Evolutionary conservation across 1,139 yeast genomes (phyloP), one percentile per base, ranked within the genome.

Genomic region (Saccharomyces hybrid): DNA sequence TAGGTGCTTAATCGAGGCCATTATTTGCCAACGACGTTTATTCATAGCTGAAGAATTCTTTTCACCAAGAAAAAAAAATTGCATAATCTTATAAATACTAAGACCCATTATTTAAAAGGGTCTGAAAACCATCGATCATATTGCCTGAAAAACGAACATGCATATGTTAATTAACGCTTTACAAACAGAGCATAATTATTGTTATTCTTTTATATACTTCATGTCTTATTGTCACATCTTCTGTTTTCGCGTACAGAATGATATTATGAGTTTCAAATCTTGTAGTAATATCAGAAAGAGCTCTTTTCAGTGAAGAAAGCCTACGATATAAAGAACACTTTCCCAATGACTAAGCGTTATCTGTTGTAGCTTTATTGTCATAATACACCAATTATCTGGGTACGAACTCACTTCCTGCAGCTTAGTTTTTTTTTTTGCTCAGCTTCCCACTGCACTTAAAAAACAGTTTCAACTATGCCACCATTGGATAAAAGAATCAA

Each of bases 401-500:
- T 16, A 19, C 26, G 9, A 16, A 16, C 11, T 11, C n/a, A 19
- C 19, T 9, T 3, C 7, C 14, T 9, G 16, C 11, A 8, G 28
- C 23, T n/a, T 27, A 23, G 11, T 23, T 46, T 46, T 26, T 9
- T 9, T 25, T 26, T 9, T 9, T 23, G 13, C 16, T 25, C 9
- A 32, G 1, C 34, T 23, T 27, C 16, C 25, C 9, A 25, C 11
- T 31, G 13, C n/a, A n/a, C 9, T 31, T 25, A 13, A 7, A 28
- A 19, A 38, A 38, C n/a, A 25, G n/a, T 28, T 44, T 13, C 27
- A 19, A 54, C 14, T 3, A 66, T 65, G 70, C 64, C 70, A 46
- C 70, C 69, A 41, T 58, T 70, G 53, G 72, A 70, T 54, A 70
- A 70, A 52, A 64, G 63, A 56, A 66, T 70, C 51, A 69, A 69